Evolutionary conservation across 2,329 filamentous ascomycete genomes (phyloP).

Genomic region (Ceratocystis albifundus): DNA sequence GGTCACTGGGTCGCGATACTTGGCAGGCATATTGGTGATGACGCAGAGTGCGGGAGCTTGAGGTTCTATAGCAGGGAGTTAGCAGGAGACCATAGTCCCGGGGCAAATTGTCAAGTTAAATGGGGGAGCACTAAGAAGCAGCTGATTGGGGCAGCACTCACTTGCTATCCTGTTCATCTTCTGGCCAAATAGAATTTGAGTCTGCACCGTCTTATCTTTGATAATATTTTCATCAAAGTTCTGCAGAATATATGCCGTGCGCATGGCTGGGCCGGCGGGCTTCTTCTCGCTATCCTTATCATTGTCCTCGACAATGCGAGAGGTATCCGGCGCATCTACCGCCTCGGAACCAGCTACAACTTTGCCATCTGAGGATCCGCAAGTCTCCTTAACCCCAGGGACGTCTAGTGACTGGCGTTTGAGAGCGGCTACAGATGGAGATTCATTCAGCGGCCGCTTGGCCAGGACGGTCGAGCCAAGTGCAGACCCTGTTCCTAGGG

Average conservation of each 20-base stretch:
- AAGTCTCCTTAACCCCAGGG: not conserved
- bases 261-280: conserved; percentile 35
- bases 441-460: not conserved
- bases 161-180: conserved; percentile 48
- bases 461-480: not conserved
- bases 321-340: not conserved
- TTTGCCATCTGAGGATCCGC: not conserved
- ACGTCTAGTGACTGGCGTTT: not conserved
- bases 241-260: conserved; percentile 48
- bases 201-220: conserved; percentile 46
- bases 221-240: conserved; percentile 48
- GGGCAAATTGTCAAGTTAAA: not conserved
- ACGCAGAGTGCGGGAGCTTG: conserved; percentile 52
- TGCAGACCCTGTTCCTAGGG: not conserved
- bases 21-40: conserved; percentile 70
- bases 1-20: conserved; percentile 75
- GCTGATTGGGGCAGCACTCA: conserved; percentile 30
- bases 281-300: conserved; percentile 16
- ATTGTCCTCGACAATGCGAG: not conserved
- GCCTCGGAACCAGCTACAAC: not conserved
- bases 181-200: conserved; percentile 46
- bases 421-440: not conserved
- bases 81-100: not conserved
- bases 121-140: not conserved
- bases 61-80: conserved; percentile 34